These are phyloP conservation scores for Paramecium sexaurelia DNA, from an alignment of 73 alveolate genomes.

Conservation along the genomic window DNA sequence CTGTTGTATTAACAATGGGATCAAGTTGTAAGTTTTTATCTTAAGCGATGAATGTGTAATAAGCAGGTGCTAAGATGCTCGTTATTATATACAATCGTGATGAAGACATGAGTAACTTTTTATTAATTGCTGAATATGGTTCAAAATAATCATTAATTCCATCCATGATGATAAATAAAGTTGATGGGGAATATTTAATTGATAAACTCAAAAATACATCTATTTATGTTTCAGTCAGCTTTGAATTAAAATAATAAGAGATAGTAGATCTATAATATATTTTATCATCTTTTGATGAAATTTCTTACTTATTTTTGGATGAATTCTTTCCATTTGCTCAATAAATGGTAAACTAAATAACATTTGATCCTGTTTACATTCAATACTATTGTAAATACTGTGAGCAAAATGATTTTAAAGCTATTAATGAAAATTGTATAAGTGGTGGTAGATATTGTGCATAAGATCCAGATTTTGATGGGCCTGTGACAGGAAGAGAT, in stretches of 20 bases:
- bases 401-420: neutral
- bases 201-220: slow-evolving; percentile 60
- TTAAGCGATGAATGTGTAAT: slow-evolving; percentile 83
- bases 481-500: slow-evolving; percentile 73
- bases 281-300: neutral
- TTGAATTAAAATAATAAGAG: slow-evolving; percentile 49
- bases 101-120: slow-evolving; percentile 69
- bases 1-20: slow-evolving; percentile 69
- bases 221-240: neutral
- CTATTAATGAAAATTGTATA: slow-evolving; percentile 26
- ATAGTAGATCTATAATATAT: slow-evolving; percentile 9
- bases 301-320: slow-evolving; percentile 19
- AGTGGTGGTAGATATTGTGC: slow-evolving; percentile 76
- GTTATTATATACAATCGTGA: slow-evolving; percentile 69
- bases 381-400: slow-evolving; percentile 52
- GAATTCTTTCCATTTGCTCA: slow-evolving; percentile 25
- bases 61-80: slow-evolving; percentile 78
- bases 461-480: slow-evolving; percentile 69
- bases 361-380: slow-evolving; percentile 40
- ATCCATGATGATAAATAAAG: slow-evolving; percentile 70
- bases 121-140: slow-evolving; percentile 73
- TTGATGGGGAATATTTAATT: slow-evolving; percentile 73
- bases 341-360: neutral
- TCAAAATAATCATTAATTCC: slow-evolving; percentile 67
- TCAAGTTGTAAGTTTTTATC: slow-evolving; percentile 77